Percentiles rank a stretch among this genome's conserved stretches.
Conservation (phyloP, 345 rosid species). For the Lepidium africanum region DNA sequence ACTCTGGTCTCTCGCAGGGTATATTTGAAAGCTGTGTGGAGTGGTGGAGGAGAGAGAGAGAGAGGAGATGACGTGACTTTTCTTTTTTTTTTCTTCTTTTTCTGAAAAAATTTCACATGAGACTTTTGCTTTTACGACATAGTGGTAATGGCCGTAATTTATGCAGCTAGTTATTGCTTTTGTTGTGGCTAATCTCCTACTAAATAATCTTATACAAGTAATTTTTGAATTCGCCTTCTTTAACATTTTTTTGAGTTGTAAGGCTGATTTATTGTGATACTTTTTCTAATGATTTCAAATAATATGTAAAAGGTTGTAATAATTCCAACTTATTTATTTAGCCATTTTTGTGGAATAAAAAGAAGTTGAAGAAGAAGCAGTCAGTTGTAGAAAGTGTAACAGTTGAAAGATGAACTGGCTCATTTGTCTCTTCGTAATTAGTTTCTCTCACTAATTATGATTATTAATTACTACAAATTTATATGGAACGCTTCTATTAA, state of each 20-base stretch:
- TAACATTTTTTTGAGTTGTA: not conserved
- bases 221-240: not conserved
- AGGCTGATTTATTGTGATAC: not conserved
- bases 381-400: slow-evolving; percentile 17
- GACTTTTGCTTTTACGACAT: slow-evolving; percentile 13
- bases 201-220: not conserved
- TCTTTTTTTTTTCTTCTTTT: not conserved
- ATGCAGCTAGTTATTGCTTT: slow-evolving; percentile 34
- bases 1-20: slow-evolving; percentile 11
- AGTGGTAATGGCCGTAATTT: slow-evolving; percentile 23
- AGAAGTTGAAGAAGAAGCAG: not conserved
- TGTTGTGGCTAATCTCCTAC: slow-evolving; percentile 10
- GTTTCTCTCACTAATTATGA: not conserved
- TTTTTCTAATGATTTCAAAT: not conserved
- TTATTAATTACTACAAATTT: not conserved
- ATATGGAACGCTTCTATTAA: slow-evolving; percentile 10
- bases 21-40: slow-evolving; percentile 28
- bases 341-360: not conserved
- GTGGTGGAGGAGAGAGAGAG: slow-evolving; percentile 19
- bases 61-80: slow-evolving; percentile 13
- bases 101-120: not conserved
- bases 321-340: not conserved
- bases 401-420: not conserved
- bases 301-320: not conserved
- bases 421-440: not conserved